Base-by-base conservation (phyloP, 2,329 filamentous ascomycete species). In the Penicillium sp. region DNA sequence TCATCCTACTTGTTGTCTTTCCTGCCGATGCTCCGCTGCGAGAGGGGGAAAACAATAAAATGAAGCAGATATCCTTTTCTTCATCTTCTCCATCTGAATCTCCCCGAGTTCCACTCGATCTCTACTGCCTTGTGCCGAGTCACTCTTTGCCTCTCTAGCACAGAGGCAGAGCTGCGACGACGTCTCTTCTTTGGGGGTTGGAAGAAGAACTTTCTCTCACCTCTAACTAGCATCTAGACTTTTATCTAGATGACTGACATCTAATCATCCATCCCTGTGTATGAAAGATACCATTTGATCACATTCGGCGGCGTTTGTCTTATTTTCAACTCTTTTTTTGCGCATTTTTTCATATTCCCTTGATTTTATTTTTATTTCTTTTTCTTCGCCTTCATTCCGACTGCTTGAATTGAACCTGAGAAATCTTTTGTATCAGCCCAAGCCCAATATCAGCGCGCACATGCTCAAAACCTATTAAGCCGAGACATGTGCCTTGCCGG, bases 401-500 rank as follows among this genome's bases (percentile, higher is more conserved):
- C 51, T 35, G 42, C 26, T 45, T 20, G 3, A 42, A 18, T 18
- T 42, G n/a, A 3, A 42, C 38, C 16, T 42, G 38, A 18, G 35
- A 6, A 1, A 42, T 42, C 38, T 20, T 14, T 42, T 20, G 20
- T 20, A 42, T 42, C 18, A 16, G 20, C 4, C n/a, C n/a, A 42
- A 35, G 20, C 20, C 16, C 3, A 45, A 16, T 18, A 43, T 42
- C 28, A 47, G 26, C 21, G 12, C 51, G 26, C 28, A 16, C 14
- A 53, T 53, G 51, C 26, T 33, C 50, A 52, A 46, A 38, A 24
- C 23, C 9, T 11, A 30, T 40, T 7, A 16, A 18, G 20, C 20
- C 35, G 30, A 56, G 48, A 56, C 16, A 59, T 59, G 52, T 59
- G 59, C 26, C 35, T 55, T 38, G 26, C 33, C 49, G 46, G 28